phyloP scores from a whole-genome alignment of 2,329 filamentous ascomycete species.

The Blumeria graminis region DNA sequence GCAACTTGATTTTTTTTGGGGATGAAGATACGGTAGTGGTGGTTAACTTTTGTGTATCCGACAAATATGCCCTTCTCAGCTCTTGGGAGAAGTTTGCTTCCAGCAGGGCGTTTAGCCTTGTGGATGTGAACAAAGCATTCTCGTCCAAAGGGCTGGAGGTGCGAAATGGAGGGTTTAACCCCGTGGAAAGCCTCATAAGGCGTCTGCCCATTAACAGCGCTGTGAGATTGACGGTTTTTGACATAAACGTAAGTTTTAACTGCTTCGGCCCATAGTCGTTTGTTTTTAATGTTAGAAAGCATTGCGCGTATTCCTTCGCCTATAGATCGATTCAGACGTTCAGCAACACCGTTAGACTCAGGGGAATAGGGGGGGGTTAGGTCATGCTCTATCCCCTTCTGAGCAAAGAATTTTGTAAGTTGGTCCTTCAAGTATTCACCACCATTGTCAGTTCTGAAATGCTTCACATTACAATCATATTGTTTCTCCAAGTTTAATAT shows the following conservation, averaged over 20 bases:
- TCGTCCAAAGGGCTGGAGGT: not conserved
- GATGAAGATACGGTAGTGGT: not conserved
- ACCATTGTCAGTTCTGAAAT: not conserved
- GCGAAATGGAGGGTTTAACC: not conserved
- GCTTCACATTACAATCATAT: not conserved
- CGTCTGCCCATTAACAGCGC: not conserved
- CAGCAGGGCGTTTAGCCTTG: not conserved
- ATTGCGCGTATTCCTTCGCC: not conserved
- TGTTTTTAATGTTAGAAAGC: not conserved
- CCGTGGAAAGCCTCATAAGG: not conserved
- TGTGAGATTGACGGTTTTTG: slow-evolving; percentile 1
- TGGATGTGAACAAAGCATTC: not conserved
- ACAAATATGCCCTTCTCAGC: not conserved
- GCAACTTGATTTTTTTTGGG: not conserved
- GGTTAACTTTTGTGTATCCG: not conserved
- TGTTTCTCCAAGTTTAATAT: not conserved
- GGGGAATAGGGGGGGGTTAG: not conserved
- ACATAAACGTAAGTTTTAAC: not conserved
- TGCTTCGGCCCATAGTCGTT: not conserved
- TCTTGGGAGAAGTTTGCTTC: not conserved
- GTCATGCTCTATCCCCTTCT: slow-evolving; percentile 1
- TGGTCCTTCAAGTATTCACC: not conserved
- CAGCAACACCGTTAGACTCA: not conserved
- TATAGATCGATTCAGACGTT: not conserved
- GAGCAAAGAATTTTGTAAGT: not conserved